These are phyloP conservation scores for Plantago coronopus DNA, from an alignment of 305 asterid genomes.

Conservation along the genomic window DNA sequence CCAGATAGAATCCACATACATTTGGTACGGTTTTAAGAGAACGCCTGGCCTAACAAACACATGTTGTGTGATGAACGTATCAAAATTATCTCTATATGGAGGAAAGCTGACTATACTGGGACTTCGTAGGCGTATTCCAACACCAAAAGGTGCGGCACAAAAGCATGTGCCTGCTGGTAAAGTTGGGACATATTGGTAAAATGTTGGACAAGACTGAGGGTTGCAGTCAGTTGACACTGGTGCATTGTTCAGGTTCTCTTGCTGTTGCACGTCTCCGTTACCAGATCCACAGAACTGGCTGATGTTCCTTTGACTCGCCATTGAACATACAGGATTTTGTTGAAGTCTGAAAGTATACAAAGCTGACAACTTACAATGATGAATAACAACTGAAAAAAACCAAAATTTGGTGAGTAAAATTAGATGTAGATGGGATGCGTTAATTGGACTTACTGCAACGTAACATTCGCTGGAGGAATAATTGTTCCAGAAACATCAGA, in stretches of 20 bases:
- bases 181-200: constrained; percentile 34
- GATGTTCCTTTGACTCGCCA: constrained; percentile 32
- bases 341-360: constrained; percentile 26
- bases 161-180: constrained; percentile 31
- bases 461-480: constrained; percentile 35
- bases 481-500: constrained; percentile 44
- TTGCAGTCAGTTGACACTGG: constrained; percentile 18
- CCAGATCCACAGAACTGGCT: constrained; percentile 29
- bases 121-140: constrained; percentile 44
- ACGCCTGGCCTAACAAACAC: constrained; percentile 16
- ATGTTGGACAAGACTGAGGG: constrained; percentile 29
- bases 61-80: constrained; percentile 23
- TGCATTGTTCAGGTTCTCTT: constrained; percentile 26
- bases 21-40: constrained; percentile 25
- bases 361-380: background rate
- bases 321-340: constrained; percentile 38
- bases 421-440: background rate
- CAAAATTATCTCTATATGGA: constrained; percentile 28
- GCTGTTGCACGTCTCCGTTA: constrained; percentile 17
- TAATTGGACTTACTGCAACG: constrained; percentile 33
- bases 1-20: constrained; percentile 31
- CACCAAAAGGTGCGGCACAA: constrained; percentile 51
- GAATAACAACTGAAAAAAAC: too few relatives aligned
- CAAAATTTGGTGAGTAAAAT: too few relatives aligned
- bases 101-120: constrained; percentile 40